Percentiles rank a stretch among this genome's conserved stretches.
Conservation (phyloP, 1,284 basidiomycete species). For the Ustilago crameri region DNA sequence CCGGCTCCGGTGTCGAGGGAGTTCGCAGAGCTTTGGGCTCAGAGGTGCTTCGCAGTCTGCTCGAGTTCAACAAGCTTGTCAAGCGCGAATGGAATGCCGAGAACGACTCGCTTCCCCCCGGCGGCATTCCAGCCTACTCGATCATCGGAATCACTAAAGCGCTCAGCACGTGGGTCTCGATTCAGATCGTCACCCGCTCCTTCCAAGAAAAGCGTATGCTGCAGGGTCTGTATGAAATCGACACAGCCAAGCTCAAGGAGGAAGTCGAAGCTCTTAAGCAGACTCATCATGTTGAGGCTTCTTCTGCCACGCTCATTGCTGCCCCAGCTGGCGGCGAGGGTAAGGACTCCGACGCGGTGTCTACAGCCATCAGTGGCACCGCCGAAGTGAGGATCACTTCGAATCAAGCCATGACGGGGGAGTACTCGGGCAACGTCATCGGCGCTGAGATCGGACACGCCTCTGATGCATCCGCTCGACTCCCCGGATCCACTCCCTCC, state of each 20-base stretch:
- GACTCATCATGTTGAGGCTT: conserved; percentile 24
- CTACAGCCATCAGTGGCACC: conserved; percentile 1
- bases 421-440: conserved; percentile 53
- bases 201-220: conserved; percentile 54
- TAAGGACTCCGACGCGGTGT: not conserved
- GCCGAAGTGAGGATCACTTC: conserved; percentile 54
- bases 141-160: conserved; percentile 56
- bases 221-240: conserved; percentile 41
- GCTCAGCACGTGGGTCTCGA: conserved; percentile 56
- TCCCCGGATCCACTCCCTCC: conserved; percentile 28
- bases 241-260: conserved; percentile 31
- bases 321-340: conserved; percentile 2
- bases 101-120: conserved; percentile 56
- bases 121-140: conserved; percentile 59
- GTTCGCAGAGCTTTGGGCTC: conserved; percentile 48
- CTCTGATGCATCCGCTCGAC: conserved; percentile 11
- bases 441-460: conserved; percentile 57
- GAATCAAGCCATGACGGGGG: conserved; percentile 36
- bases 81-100: conserved; percentile 58
- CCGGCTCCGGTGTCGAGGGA: conserved; percentile 52
- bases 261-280: conserved; percentile 33
- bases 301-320: conserved; percentile 13
- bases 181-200: conserved; percentile 58
- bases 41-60: conserved; percentile 53
- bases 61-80: conserved; percentile 54